Evolutionary conservation across 331 rosid genomes (phyloP), one percentile per base, ranked within the genome.

Genomic region (Acacia concinna): DNA sequence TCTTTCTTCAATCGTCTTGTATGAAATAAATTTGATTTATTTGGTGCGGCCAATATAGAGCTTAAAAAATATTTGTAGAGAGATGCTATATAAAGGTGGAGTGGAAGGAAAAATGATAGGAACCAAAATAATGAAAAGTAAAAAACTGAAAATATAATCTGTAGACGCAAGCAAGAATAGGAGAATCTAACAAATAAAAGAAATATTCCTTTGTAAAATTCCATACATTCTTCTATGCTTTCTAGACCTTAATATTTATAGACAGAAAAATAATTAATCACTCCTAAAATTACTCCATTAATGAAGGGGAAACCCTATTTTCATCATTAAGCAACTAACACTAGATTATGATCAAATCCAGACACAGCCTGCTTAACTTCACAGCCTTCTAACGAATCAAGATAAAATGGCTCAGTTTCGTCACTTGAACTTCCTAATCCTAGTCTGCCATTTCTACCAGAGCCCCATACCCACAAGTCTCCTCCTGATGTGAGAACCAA

Each of bases 391-490:
- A 95, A 81, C 65, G 76, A 81, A 59, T 90, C 90, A 7, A 95
- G 88, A 59, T 76, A 75, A 81, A 83, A 75, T 20, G 98, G 99
- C 84, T 90, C 97, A 60, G 49, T 66, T 83, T 95, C 93, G 52
- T 95, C 94, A 43, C 52, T 68, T 59, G 97, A 93, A 83, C 96
- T 90, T 67, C 88, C 94, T 31, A 88, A 81, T 44, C 98, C 99
- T 68, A 95, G 93, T 52, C 99, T 90, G 59, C 98, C 99, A 76
- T 86, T 90, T 85, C 67, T 91, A 51, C 98, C 99, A 52, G 93
- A 89, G 23, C 99, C 99, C 99, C 98, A 95, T 13, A 85, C 92
- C 94, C 96, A 93, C 62, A 92, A 77, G 73, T 95, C 94, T 73
- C 94, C 94, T 38, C 82, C 84, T 14, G 91, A 84, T 1, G 92